Conservation (phyloP, 2,329 filamentous ascomycete species). For the Pseudocercospora ulei region DNA sequence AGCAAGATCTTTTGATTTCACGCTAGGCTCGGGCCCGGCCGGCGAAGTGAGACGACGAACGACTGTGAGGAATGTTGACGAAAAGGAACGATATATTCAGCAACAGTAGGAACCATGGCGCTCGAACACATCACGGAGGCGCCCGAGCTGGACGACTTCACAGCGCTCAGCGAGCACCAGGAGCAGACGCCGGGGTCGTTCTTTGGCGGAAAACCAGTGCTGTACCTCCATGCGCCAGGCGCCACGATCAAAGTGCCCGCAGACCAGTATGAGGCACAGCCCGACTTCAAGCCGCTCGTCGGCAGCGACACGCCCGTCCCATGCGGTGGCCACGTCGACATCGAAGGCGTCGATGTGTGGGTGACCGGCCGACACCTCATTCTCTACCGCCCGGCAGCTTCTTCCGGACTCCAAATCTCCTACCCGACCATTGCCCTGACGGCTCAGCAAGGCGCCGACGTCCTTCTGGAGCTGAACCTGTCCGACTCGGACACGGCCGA, state of each 20-base stretch:
- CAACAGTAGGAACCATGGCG: background rate
- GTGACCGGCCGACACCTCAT: constrained; percentile 48
- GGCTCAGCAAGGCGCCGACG: constrained; percentile 54
- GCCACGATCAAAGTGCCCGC: constrained; percentile 51
- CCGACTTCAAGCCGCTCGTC: constrained; percentile 26
- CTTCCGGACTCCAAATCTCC: constrained; percentile 57
- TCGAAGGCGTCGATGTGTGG: constrained; percentile 38
- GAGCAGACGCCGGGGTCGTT: constrained; percentile 63
- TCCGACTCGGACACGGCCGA: constrained; percentile 51
- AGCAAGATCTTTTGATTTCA: no score
- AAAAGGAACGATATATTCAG: no score
- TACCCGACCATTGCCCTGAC: constrained; percentile 68
- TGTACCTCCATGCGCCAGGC: constrained; percentile 52
- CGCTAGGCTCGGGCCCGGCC: no score
- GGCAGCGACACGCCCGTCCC: constrained; percentile 12
- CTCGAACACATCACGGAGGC: constrained; percentile 1
- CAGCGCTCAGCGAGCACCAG: constrained; percentile 58
- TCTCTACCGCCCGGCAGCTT: constrained; percentile 52
- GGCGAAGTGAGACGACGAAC: no score
- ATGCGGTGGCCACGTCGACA: constrained; percentile 23
- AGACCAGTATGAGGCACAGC: constrained; percentile 47
- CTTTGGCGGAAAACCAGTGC: constrained; percentile 59
- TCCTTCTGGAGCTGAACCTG: constrained; percentile 62
- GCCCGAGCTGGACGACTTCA: constrained; percentile 40
- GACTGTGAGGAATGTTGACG: no score